phyloP scores from a whole-genome alignment of 2,329 filamentous ascomycete species.

The Apiospora sp. region DNA sequence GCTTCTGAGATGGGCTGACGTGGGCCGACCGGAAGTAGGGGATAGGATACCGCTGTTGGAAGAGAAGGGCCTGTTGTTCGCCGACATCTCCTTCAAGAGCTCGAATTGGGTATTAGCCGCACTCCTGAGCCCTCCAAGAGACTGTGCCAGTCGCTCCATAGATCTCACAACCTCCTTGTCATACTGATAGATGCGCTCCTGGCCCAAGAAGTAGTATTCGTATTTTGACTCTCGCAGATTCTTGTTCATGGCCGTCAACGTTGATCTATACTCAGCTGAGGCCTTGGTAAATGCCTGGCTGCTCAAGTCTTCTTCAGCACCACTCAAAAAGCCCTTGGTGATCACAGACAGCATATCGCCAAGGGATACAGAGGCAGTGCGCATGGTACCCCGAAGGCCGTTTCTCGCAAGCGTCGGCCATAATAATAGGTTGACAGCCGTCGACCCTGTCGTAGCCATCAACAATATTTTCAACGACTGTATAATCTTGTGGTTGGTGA shows the following conservation, averaged over 20 bases:
- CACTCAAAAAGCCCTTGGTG: constrained; percentile 82
- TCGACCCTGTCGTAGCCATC: constrained; percentile 77
- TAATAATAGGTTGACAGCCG: constrained; percentile 78
- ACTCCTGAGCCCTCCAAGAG: constrained; percentile 88
- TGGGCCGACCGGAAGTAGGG: constrained; percentile 41
- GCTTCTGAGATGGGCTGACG: constrained; percentile 44
- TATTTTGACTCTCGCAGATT: constrained; percentile 86
- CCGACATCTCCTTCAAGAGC: constrained; percentile 71
- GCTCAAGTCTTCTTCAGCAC: constrained; percentile 79
- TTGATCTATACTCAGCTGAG: constrained; percentile 69
- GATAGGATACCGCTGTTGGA: constrained; percentile 39
- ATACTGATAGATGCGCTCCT: constrained; percentile 78
- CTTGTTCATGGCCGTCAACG: constrained; percentile 75
- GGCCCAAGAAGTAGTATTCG: constrained; percentile 85
- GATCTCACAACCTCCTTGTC: constrained; percentile 84
- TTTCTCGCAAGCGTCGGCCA: constrained; percentile 81
- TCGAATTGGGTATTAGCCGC: constrained; percentile 90
- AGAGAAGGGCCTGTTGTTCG: constrained; percentile 41
- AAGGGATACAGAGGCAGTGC: constrained; percentile 76
- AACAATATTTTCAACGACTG: constrained; percentile 85
- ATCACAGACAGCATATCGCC: constrained; percentile 85
- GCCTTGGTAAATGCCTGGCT: constrained; percentile 70
- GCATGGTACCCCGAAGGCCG: constrained; percentile 76
- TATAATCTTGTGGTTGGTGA: constrained; percentile 81
- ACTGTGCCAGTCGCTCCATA: constrained; percentile 85